These are phyloP conservation scores for Starmera quercuum DNA, from an alignment of 805 yeast species.

Conservation along the genomic window DNA sequence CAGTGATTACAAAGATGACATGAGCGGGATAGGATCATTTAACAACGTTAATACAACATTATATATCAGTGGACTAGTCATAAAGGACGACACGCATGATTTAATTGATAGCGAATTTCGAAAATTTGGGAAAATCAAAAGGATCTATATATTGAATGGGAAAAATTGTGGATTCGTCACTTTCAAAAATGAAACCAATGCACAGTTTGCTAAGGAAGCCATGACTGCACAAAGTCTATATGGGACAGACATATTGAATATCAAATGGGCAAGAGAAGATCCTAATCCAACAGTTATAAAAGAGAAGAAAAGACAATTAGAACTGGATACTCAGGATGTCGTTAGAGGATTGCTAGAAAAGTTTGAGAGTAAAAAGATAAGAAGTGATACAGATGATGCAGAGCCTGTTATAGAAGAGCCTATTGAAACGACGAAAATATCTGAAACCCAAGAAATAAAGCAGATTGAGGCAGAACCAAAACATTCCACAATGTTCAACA, in stretches of 20 bases:
- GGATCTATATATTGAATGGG: conserved; percentile 49
- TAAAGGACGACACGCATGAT: conserved; percentile 28
- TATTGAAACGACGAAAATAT: neutral
- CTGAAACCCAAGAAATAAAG: conserved; percentile 1
- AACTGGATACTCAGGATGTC: conserved; percentile 23
- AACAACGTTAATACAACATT: conserved; percentile 62
- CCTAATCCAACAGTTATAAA: conserved; percentile 60
- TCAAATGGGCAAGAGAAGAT: conserved; percentile 88
- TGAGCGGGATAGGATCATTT: conserved; percentile 90
- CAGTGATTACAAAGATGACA: conserved; percentile 78
- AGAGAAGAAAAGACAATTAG: conserved; percentile 32
- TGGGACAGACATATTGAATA: conserved; percentile 55
- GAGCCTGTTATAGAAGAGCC: conserved; percentile 9
- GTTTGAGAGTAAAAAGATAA: conserved; percentile 19
- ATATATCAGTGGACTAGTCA: conserved; percentile 58
- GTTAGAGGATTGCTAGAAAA: conserved; percentile 36
- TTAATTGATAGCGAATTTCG: conserved; percentile 43
- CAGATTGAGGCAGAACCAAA: conserved; percentile 9
- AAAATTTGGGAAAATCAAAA: conserved; percentile 71
- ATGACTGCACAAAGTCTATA: conserved; percentile 78
- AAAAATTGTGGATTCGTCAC: conserved; percentile 77
- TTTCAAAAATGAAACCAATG: conserved; percentile 57
- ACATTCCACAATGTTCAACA: neutral
- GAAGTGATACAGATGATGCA: conserved; percentile 15
- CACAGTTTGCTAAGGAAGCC: conserved; percentile 94